These are phyloP conservation scores for Saccharum officinarum DNA, from an alignment of 176 grass and related monocot genomes.

Conservation along the genomic window DNA sequence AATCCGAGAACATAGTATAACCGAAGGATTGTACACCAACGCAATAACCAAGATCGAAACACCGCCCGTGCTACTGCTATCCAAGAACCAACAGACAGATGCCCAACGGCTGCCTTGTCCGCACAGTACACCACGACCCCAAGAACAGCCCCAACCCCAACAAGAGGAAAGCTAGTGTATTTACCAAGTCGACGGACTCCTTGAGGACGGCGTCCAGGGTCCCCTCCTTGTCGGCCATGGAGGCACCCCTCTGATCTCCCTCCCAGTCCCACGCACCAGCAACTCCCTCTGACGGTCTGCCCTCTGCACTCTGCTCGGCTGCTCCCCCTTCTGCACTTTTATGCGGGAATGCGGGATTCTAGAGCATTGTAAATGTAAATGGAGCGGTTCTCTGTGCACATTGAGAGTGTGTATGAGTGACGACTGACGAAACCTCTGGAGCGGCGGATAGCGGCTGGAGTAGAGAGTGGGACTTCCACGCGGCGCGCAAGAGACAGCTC, in stretches of 20 bases:
- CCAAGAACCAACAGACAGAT: not conserved
- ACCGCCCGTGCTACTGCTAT: not conserved
- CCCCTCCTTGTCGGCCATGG: slow-evolving; percentile 53
- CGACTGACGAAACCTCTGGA: not conserved
- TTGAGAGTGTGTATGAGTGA: not conserved
- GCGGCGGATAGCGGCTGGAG: slow-evolving; percentile 16
- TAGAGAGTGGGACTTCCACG: slow-evolving; percentile 25
- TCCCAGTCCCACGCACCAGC: not conserved
- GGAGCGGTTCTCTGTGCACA: not conserved
- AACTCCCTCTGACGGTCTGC: not conserved
- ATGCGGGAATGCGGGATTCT: not conserved
- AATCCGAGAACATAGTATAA: not conserved
- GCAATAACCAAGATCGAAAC: not conserved
- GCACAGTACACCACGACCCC: not conserved
- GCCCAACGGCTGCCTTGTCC: not conserved
- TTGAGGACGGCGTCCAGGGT: slow-evolving; percentile 62
- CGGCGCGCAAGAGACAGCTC: not conserved
- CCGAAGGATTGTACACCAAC: not conserved
- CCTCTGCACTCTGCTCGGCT: not conserved
- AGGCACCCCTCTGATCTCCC: slow-evolving; percentile 8
- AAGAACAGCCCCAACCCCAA: not conserved
- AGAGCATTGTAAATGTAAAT: slow-evolving; percentile 1
- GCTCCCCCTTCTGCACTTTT: not conserved
- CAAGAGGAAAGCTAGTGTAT: not conserved
- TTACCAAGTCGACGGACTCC: slow-evolving; percentile 65